phyloP scores from a whole-genome alignment of 495 filamentous ascomycete species.

The Hyphodiscus hymeniophilus region DNA sequence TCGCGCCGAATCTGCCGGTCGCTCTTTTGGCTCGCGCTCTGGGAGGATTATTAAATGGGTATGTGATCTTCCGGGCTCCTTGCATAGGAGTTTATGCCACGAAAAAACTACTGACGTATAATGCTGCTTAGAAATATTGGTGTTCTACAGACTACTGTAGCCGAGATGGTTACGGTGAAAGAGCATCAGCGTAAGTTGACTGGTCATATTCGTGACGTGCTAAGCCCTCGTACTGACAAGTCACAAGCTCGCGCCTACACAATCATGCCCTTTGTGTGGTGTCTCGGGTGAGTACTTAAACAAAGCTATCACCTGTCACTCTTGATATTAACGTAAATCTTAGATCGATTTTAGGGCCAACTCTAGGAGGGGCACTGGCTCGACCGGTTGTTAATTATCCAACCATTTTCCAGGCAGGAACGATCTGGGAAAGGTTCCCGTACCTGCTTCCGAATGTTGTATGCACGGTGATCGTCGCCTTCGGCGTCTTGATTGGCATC shows the following conservation, averaged over 20 bases:
- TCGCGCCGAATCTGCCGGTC: conserved; percentile 72
- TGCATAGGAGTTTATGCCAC: conserved; percentile 1
- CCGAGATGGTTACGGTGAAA: conserved; percentile 83
- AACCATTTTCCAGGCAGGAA: conserved; percentile 58
- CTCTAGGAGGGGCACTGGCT: conserved; percentile 83
- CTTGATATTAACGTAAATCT: neutral
- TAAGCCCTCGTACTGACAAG: conserved; percentile 5
- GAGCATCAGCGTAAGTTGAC: conserved; percentile 69
- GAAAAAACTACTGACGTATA: conserved; percentile 3
- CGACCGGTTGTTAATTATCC: conserved; percentile 80
- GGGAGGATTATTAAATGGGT: conserved; percentile 90
- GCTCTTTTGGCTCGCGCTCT: conserved; percentile 83
- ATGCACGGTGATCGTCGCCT: conserved; percentile 67
- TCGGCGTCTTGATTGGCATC: conserved; percentile 74
- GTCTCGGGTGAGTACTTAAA: conserved; percentile 55
- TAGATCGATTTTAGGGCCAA: conserved; percentile 76
- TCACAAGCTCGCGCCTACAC: conserved; percentile 73
- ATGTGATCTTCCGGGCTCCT: conserved; percentile 24
- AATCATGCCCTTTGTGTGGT: conserved; percentile 98
- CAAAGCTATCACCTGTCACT: neutral
- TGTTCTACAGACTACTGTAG: conserved; percentile 90
- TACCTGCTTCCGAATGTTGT: conserved; percentile 93
- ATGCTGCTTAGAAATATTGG: conserved; percentile 21
- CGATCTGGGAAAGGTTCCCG: conserved; percentile 75
- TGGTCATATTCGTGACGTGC: neutral